Percentiles rank a stretch among this genome's conserved stretches.
Evolutionary conservation across 176 grass and related monocot genomes (phyloP).

Genomic region (Zoysia japonica): DNA sequence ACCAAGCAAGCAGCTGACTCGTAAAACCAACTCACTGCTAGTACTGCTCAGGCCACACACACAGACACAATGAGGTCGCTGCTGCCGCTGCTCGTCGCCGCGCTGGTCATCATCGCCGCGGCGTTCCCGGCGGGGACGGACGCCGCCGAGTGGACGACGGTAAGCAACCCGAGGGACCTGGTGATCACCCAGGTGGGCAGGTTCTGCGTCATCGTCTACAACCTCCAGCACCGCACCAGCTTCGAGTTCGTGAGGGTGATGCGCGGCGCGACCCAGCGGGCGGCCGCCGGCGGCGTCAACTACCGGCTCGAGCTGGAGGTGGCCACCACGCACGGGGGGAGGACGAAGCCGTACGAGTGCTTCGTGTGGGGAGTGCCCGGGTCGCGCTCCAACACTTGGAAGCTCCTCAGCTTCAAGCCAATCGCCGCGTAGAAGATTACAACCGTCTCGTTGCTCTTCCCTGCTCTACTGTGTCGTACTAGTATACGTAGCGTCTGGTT

Average conservation of each 20-base stretch:
- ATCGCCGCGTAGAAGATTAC: neutral
- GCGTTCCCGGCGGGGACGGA: conserved; percentile 6
- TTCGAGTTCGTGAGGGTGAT: conserved; percentile 18
- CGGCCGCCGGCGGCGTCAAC: conserved; percentile 7
- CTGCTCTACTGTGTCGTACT: neutral
- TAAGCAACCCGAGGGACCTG: neutral
- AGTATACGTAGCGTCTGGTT: neutral
- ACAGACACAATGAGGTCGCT: conserved; percentile 3
- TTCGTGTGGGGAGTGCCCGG: conserved; percentile 36
- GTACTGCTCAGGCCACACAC: neutral
- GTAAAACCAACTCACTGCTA: neutral
- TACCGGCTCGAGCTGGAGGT: conserved; percentile 35
- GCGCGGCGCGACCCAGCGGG: conserved; percentile 33
- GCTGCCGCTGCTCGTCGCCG: neutral
- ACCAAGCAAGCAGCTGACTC: neutral
- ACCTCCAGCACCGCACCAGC: neutral
- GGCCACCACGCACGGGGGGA: neutral
- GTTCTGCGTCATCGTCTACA: conserved; percentile 37
- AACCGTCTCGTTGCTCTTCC: neutral
- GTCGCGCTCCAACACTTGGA: conserved; percentile 23
- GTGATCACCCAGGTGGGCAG: conserved; percentile 24
- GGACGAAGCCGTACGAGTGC: neutral
- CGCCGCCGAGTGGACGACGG: conserved; percentile 28
- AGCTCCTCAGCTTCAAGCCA: conserved; percentile 35
- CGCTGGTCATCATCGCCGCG: neutral